A percentile compares a stretch with the other conserved stretches of the same genome.
Evolutionary conservation across 2,329 filamentous ascomycete genomes (phyloP).

Genomic region (Rutstroemia sp.): DNA sequence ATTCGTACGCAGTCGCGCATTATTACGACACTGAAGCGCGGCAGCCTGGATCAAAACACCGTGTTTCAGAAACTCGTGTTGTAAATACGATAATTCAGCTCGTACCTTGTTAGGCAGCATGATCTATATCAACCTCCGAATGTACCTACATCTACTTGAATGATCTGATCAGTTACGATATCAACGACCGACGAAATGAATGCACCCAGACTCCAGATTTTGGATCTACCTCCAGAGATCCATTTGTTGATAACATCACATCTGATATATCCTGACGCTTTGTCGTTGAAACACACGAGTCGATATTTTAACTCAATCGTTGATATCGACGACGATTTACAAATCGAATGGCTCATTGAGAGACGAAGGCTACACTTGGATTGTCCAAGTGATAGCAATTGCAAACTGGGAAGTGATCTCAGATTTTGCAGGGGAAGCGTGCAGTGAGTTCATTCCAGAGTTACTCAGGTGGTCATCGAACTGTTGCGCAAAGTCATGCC

Average conservation of each 20-base stretch:
- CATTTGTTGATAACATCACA: slow-evolving; percentile 53
- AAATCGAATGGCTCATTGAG: slow-evolving; percentile 63
- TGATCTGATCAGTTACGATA: neutral
- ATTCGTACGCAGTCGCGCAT: neutral
- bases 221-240: slow-evolving; percentile 54
- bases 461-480: neutral
- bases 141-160: neutral
- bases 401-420: slow-evolving; percentile 51
- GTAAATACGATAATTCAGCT: neutral
- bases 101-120: neutral
- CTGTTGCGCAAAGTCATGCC: no score
- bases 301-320: slow-evolving; percentile 57
- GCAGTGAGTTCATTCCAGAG: slow-evolving; percentile 36
- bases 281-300: slow-evolving; percentile 61
- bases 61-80: slow-evolving; percentile 1
- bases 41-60: neutral
- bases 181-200: neutral
- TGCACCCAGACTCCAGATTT: neutral
- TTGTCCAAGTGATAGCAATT: slow-evolving; percentile 52
- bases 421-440: slow-evolving; percentile 54
- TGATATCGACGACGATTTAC: slow-evolving; percentile 57
- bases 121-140: neutral
- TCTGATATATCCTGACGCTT: slow-evolving; percentile 62
- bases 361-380: slow-evolving; percentile 56
- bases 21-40: neutral